Conservation (phyloP, 164 flowering plant genomes). For the Kingdonia uniflora region DNA sequence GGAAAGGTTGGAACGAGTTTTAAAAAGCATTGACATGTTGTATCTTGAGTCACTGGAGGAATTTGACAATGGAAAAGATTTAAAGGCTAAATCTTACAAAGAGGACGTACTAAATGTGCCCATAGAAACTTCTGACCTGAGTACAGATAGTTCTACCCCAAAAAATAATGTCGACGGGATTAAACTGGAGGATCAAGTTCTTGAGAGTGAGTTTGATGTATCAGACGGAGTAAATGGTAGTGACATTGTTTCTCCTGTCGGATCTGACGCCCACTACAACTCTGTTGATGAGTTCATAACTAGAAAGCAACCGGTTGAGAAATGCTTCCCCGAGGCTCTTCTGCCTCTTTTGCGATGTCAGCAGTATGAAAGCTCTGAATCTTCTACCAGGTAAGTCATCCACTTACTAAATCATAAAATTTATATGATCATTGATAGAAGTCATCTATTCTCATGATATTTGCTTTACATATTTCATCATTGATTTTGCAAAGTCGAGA, state of each 20-base stretch:
- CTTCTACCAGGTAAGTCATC: conserved; percentile 65
- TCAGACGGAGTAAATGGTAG: conserved; percentile 12
- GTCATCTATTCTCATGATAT: background rate
- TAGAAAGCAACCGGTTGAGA: conserved; percentile 41
- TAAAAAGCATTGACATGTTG: conserved; percentile 42
- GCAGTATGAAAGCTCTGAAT: conserved; percentile 84
- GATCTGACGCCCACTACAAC: conserved; percentile 24
- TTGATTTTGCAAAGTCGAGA: too few species aligned
- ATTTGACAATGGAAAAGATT: conserved; percentile 18
- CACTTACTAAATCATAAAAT: background rate
- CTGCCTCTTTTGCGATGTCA: conserved; percentile 52
- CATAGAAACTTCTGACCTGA: conserved; percentile 21
- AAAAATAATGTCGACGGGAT: conserved; percentile 17
- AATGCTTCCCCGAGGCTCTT: conserved; percentile 45
- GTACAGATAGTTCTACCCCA: conserved; percentile 23
- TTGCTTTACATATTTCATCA: too few species aligned
- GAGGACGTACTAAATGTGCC: conserved; percentile 24
- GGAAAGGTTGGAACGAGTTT: conserved; percentile 84
- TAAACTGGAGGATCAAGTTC: conserved; percentile 23
- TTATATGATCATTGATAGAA: background rate
- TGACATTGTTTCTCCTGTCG: conserved; percentile 12
- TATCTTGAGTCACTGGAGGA: conserved; percentile 33
- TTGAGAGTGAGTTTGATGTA: conserved; percentile 18
- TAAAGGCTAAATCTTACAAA: conserved; percentile 18
- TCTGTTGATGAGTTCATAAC: conserved; percentile 21